Base-by-base conservation (phyloP, 2,329 filamentous ascomycete species). In the Pseudogymnoascus sp. region DNA sequence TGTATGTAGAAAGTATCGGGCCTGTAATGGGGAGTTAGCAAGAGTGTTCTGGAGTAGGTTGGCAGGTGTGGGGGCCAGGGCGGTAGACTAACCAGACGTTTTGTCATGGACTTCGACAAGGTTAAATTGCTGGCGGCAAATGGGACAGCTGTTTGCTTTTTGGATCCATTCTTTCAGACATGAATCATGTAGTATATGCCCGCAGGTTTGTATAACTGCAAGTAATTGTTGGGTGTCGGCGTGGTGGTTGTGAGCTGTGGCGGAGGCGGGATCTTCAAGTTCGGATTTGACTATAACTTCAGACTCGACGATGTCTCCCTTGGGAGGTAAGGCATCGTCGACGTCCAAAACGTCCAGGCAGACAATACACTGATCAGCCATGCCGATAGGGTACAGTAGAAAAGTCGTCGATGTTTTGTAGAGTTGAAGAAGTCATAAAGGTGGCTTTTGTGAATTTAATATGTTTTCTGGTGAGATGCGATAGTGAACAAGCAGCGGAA, bases 81-180 rank as follows among this genome's bases (percentile, higher is more conserved):
- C 64, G 62, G 65, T 63, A 52, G 63, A 80, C 85, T 77, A 83
- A 95, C 91, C 91, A 81, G 91, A 89, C 71, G 92, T 78, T 68
- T 83, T 85, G 72, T 89, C 86, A 75, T 89, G 89, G 65, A 99
- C 87, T 73, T 95, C 87, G 68, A 99, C 93, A 70, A 88, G 79
- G 76, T 97, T 93, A 79, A 99, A 97, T 66, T 84, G 86, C 70
- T 91, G 89, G 69, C 95, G 90, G 77, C 95, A 99, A 75, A 99
- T 96, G 52, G 95, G 95, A 76, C 95, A 99, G 74, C 93, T 97
- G 77, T 97, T 99, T 67, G 95, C 93, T 75, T 96, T 89, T 77
- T 96, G 91, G 52, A 93, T 91, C 95, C 95, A 99, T 69, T 92
- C 91, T 70, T 89, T 89, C 69, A 99, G 83, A 76, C 95, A 99